phyloP scores from a whole-genome alignment of 768 basidiomycete genomes.

The Termitomyces bulborhizus region DNA sequence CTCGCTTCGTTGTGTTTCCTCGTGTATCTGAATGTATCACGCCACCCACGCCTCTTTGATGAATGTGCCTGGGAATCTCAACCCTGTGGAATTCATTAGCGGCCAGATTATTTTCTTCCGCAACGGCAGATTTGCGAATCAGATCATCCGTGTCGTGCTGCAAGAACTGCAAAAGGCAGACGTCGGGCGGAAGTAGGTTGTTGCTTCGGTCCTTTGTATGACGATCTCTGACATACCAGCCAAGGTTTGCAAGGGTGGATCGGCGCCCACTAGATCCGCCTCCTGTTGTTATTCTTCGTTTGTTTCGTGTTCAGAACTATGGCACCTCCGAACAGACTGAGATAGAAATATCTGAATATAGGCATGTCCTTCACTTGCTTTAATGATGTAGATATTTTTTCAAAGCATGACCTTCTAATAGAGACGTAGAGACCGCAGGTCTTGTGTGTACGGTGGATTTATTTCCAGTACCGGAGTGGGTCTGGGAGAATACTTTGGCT shows the following conservation, averaged over 20 bases:
- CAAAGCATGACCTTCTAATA: slow-evolving; percentile 16
- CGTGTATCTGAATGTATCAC: background rate
- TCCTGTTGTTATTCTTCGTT: slow-evolving; percentile 44
- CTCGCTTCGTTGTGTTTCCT: background rate
- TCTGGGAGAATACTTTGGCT: background rate
- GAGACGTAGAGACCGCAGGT: slow-evolving; percentile 49
- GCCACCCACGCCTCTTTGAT: background rate
- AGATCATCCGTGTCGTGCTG: slow-evolving; percentile 45
- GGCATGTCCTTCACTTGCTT: slow-evolving; percentile 25
- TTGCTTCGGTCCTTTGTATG: background rate
- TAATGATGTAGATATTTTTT: background rate
- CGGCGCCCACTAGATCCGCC: slow-evolving; percentile 67
- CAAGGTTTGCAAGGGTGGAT: slow-evolving; percentile 54
- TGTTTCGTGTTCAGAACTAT: slow-evolving; percentile 39
- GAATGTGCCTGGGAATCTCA: background rate
- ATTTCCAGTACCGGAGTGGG: slow-evolving; percentile 47
- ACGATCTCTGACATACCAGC: background rate
- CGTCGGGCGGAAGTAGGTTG: slow-evolving; percentile 55
- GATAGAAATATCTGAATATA: slow-evolving; percentile 43
- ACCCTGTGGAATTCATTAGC: background rate
- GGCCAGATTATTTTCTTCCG: background rate
- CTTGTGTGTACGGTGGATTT: slow-evolving; percentile 70
- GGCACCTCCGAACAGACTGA: slow-evolving; percentile 35
- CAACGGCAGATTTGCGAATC: slow-evolving; percentile 44
- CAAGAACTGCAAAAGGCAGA: slow-evolving; percentile 62